Evolutionary conservation across 768 basidiomycete species (phyloP).

Genomic region (Imleria badia): DNA sequence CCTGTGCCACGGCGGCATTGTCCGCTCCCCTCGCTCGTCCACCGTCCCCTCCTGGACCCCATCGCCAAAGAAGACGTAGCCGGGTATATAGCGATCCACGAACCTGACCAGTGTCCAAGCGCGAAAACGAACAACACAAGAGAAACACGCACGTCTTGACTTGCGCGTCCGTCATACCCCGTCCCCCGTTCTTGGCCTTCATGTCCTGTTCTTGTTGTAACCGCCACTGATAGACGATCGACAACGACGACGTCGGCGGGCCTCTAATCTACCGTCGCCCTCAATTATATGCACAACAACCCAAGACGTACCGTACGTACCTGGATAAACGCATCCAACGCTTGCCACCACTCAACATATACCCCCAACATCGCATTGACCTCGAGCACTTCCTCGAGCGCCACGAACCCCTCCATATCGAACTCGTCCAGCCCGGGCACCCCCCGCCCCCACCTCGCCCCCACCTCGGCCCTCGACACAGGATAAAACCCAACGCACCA

Average conservation of each 20-base stretch:
- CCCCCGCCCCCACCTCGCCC: conserved; percentile 47
- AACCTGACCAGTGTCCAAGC: conserved; percentile 48
- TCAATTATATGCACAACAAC: neutral
- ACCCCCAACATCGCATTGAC: conserved; percentile 61
- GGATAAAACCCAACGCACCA: conserved; percentile 93
- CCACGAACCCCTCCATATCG: conserved; percentile 37
- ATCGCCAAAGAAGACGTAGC: conserved; percentile 83
- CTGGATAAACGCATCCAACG: conserved; percentile 76
- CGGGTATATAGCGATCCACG: conserved; percentile 91
- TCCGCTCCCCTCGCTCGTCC: conserved; percentile 18
- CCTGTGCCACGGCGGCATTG: conserved; percentile 42
- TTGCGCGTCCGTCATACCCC: conserved; percentile 85
- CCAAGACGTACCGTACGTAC: conserved; percentile 21
- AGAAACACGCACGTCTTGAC: conserved; percentile 47
- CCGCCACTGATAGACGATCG: conserved; percentile 83
- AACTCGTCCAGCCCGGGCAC: conserved; percentile 29
- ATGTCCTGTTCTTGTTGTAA: conserved; percentile 87
- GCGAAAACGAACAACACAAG: neutral
- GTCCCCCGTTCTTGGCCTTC: conserved; percentile 81
- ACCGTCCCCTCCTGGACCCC: conserved; percentile 43
- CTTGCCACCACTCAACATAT: conserved; percentile 69
- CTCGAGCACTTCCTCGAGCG: conserved; percentile 54
- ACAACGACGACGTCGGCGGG: conserved; percentile 35
- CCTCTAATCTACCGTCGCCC: conserved; percentile 37
- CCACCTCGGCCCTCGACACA: conserved; percentile 48